Evolutionary conservation across 805 yeast genomes (phyloP).

Genomic region (Schizosaccharomyces pombe): DNA sequence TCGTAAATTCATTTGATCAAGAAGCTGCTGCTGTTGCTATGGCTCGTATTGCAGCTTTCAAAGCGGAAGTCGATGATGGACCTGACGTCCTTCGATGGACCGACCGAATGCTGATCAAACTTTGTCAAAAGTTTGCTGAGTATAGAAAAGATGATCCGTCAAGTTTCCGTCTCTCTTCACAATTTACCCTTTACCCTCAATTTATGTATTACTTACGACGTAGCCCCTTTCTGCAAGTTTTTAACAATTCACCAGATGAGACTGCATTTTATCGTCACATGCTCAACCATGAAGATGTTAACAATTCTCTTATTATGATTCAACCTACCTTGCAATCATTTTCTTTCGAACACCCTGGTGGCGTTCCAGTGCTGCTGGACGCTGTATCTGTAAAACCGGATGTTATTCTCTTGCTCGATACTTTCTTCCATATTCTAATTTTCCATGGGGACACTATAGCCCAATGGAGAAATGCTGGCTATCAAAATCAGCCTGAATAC

Average conservation of each 20-base stretch:
- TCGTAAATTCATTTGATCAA: slow-evolving; percentile 66
- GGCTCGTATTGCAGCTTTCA: slow-evolving; percentile 75
- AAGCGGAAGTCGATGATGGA: slow-evolving; percentile 62
- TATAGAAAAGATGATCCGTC: slow-evolving; percentile 66
- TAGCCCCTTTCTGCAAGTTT: slow-evolving; percentile 84
- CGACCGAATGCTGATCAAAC: slow-evolving; percentile 69
- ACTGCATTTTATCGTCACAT: slow-evolving; percentile 91
- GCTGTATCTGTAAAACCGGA: slow-evolving; percentile 81
- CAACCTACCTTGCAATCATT: slow-evolving; percentile 88
- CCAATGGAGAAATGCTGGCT: slow-evolving; percentile 87
- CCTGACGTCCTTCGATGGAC: slow-evolving; percentile 88
- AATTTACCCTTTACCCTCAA: slow-evolving; percentile 78
- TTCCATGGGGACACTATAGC: slow-evolving; percentile 90
- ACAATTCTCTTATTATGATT: slow-evolving; percentile 84
- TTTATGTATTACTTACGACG: slow-evolving; percentile 88
- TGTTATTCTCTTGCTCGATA: slow-evolving; percentile 67
- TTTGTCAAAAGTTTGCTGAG: slow-evolving; percentile 85
- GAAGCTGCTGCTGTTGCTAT: slow-evolving; percentile 92
- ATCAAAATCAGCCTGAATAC: slow-evolving; percentile 76
- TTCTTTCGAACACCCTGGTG: slow-evolving; percentile 59
- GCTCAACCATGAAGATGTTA: slow-evolving; percentile 71
- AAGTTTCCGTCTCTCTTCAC: slow-evolving; percentile 62
- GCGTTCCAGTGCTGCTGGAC: slow-evolving; percentile 67
- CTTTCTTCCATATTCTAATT: slow-evolving; percentile 87
- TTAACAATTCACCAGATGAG: slow-evolving; percentile 96